Percentiles rank a stretch among this genome's conserved stretches.
These are phyloP conservation scores for Apiospora pterosperma DNA, from an alignment of 2,329 filamentous ascomycete genomes.

Conservation along the genomic window DNA sequence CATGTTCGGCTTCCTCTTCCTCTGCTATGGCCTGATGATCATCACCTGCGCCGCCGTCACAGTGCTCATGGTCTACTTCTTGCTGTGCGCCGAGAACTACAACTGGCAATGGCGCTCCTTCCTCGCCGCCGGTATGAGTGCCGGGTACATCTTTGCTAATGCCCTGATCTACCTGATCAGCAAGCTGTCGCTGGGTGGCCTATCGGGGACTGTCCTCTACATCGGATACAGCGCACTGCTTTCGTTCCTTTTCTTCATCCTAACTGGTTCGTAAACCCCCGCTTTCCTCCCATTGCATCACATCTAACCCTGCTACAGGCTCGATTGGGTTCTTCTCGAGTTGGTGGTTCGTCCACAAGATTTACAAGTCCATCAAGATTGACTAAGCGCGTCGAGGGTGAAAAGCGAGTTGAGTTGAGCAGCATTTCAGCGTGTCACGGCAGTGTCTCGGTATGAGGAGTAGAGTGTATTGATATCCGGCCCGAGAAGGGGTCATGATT, in stretches of 20 bases:
- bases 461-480: not conserved
- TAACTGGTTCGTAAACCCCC: conserved; percentile 71
- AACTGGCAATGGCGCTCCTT: conserved; percentile 99
- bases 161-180: conserved; percentile 88
- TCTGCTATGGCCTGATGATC: conserved; percentile 97
- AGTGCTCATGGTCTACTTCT: conserved; percentile 90
- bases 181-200: conserved; percentile 78
- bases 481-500: not conserved
- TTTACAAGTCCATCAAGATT: conserved; percentile 97
- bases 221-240: conserved; percentile 88
- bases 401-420: not conserved
- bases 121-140: conserved; percentile 84
- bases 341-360: conserved; percentile 90
- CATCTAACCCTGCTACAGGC: conserved; percentile 47
- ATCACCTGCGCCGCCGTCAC: conserved; percentile 91
- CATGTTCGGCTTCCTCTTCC: conserved; percentile 99
- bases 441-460: not conserved
- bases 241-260: conserved; percentile 86
- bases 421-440: not conserved
- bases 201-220: conserved; percentile 87
- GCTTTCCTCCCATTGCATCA: not conserved
- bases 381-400: conserved; percentile 52
- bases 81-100: conserved; percentile 95
- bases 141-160: conserved; percentile 87
- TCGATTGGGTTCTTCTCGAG: conserved; percentile 94